Conservation (phyloP, 768 basidiomycete species). For the Coprinopsis marcescibilis region DNA sequence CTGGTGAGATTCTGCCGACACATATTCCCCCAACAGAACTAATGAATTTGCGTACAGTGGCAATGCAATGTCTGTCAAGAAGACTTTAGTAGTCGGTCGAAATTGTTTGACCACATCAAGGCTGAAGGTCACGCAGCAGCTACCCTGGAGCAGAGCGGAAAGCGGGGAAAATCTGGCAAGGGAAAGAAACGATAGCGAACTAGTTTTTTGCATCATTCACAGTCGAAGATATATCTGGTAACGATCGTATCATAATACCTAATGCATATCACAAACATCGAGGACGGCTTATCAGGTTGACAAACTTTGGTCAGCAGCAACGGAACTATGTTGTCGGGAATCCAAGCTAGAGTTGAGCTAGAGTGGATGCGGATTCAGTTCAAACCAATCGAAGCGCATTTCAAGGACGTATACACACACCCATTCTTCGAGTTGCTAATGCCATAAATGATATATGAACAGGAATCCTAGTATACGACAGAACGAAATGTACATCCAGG, state of each 20-base stretch:
- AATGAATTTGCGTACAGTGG: constrained; percentile 22
- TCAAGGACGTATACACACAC: neutral
- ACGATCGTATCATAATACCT: neutral
- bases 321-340: no score
- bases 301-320: no score
- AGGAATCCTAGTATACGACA: no score
- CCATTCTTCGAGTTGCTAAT: neutral
- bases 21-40: neutral
- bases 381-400: no score
- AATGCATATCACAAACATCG: no score
- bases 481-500: constrained; percentile 1
- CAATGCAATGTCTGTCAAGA: constrained; percentile 67
- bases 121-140: constrained; percentile 67
- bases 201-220: no score
- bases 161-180: constrained; percentile 14
- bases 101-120: constrained; percentile 68
- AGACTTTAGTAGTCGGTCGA: constrained; percentile 62
- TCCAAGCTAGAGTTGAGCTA: no score
- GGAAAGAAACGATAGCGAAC: constrained; percentile 10
- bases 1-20: neutral
- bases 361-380: no score
- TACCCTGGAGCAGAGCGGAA: constrained; percentile 16
- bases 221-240: no score
- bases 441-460: neutral
- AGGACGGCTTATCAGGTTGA: no score